Evolutionary conservation across 2,329 filamentous ascomycete genomes (phyloP).

Genomic region (Neobulgaria alba): DNA sequence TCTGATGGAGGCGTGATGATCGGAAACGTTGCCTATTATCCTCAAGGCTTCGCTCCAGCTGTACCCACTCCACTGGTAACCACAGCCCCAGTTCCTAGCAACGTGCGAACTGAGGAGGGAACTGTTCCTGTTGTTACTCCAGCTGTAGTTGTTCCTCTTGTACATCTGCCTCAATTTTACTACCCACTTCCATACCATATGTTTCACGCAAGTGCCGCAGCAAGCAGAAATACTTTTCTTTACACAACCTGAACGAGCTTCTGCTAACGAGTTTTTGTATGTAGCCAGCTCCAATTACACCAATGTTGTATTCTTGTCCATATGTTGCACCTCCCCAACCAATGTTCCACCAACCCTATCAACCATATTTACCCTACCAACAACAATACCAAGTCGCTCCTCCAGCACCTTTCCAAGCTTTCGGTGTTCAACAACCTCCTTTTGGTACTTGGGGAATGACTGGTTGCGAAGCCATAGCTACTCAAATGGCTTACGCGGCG

Average conservation of each 20-base stretch:
- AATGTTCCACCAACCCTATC: not conserved
- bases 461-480: not conserved
- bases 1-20: too few species aligned
- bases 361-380: too few species aligned
- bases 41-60: not conserved
- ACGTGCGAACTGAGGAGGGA: not conserved
- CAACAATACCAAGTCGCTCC: not conserved
- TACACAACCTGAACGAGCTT: too few species aligned
- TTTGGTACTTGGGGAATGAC: not conserved
- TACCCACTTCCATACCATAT: not conserved
- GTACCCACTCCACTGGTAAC: not conserved
- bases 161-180: not conserved
- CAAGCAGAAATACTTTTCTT: too few species aligned
- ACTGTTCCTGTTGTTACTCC: not conserved
- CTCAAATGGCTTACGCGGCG: constrained; percentile 3
- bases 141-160: not conserved
- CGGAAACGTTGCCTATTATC: not conserved
- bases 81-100: not conserved
- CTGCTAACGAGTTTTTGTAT: too few species aligned
- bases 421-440: not conserved
- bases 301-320: too few species aligned
- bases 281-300: too few species aligned
- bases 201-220: too few species aligned
- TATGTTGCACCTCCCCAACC: not conserved
- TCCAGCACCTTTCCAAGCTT: not conserved